Percentiles rank a stretch among this genome's conserved stretches.
Evolutionary conservation across 1,284 basidiomycete species (phyloP).

Genomic region (Leccinum subrobustum): DNA sequence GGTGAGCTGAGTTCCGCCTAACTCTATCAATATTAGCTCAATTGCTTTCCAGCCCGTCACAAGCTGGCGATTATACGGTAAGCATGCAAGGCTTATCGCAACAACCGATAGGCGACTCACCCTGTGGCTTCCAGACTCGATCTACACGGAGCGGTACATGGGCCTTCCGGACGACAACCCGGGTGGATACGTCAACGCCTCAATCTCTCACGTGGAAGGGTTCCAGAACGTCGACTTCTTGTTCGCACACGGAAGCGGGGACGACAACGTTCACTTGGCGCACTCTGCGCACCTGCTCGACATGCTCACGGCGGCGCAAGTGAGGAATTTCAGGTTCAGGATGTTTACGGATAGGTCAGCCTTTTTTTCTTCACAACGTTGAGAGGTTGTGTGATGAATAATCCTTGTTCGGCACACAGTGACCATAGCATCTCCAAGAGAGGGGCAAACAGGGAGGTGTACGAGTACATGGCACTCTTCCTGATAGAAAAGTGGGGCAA

Average conservation of each 20-base stretch:
- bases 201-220: constrained; percentile 82
- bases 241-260: constrained; percentile 89
- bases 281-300: constrained; percentile 91
- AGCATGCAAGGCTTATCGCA: constrained; percentile 28
- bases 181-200: constrained; percentile 81
- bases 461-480: constrained; percentile 84
- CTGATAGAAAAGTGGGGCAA: constrained; percentile 90
- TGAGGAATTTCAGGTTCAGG: constrained; percentile 84
- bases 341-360: constrained; percentile 93
- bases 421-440: constrained; percentile 75
- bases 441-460: constrained; percentile 82
- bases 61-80: constrained; percentile 84
- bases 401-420: constrained; percentile 40
- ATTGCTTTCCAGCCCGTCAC: constrained; percentile 63
- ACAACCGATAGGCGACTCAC: constrained; percentile 3
- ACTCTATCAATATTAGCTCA: not conserved
- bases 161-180: constrained; percentile 76
- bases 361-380: too few species aligned
- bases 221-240: constrained; percentile 81
- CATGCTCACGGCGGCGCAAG: constrained; percentile 78
- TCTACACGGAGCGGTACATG: constrained; percentile 99
- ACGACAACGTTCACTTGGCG: constrained; percentile 93
- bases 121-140: constrained; percentile 58
- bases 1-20: constrained; percentile 44
- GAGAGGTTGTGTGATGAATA: constrained; percentile 6